phyloP scores from a whole-genome alignment of 805 yeast species.

The Pichia paraexigua region DNA sequence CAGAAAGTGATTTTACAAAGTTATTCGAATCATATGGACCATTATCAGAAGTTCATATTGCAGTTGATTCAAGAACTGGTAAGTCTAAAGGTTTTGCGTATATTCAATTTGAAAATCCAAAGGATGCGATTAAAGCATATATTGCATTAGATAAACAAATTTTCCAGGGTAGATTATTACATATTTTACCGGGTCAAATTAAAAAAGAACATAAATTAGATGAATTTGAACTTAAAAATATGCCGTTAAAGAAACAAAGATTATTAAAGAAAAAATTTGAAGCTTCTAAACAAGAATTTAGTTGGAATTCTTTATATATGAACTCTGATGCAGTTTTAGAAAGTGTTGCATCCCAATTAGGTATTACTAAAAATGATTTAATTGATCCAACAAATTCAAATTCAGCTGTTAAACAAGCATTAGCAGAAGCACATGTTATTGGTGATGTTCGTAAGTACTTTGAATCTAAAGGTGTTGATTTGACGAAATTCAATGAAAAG shows the following conservation, averaged over 20 bases:
- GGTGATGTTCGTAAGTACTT: conserved; percentile 86
- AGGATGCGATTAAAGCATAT: conserved; percentile 73
- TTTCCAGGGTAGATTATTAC: conserved; percentile 90
- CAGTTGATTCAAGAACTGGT: conserved; percentile 84
- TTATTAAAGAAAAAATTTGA: conserved; percentile 76
- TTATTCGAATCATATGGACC: conserved; percentile 64
- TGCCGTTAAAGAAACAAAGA: conserved; percentile 87
- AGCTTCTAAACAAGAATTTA: conserved; percentile 80
- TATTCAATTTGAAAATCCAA: conserved; percentile 57
- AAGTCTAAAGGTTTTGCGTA: conserved; percentile 91
- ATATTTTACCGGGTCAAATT: conserved; percentile 76
- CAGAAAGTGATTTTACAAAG: conserved; percentile 66
- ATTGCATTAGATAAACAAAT: conserved; percentile 72
- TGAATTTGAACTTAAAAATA: conserved; percentile 82
- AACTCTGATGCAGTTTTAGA: conserved; percentile 88
- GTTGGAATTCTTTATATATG: conserved; percentile 93
- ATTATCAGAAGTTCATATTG: conserved; percentile 84
- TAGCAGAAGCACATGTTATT: conserved; percentile 94
- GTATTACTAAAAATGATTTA: conserved; percentile 73
- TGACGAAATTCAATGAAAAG: conserved; percentile 56
- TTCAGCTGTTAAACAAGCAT: conserved; percentile 92
- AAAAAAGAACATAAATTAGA: conserved; percentile 79
- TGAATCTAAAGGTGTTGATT: conserved; percentile 77
- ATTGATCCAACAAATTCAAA: conserved; percentile 80
- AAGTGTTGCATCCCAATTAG: conserved; percentile 78